These are phyloP conservation scores for Dipsacomyces acuminosporus DNA, from an alignment of 371 early-diverging fungal genomes.

Conservation along the genomic window DNA sequence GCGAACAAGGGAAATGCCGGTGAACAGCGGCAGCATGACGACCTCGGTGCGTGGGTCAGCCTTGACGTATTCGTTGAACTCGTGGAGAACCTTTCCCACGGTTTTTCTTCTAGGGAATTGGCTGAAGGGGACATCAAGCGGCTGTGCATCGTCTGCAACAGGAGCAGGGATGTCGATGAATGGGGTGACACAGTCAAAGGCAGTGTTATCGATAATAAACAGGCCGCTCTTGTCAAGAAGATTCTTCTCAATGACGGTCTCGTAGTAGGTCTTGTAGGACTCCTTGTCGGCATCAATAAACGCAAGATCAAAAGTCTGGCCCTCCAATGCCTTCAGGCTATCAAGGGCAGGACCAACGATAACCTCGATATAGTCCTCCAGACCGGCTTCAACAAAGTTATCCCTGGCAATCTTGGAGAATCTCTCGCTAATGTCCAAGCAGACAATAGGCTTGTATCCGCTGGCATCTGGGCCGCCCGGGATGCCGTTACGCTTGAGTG, in stretches of 20 bases:
- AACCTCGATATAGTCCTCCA: slow-evolving; percentile 2
- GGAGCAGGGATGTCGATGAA: not conserved
- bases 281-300: slow-evolving; percentile 28
- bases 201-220: slow-evolving; percentile 13
- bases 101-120: slow-evolving; percentile 36
- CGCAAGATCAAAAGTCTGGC: slow-evolving; percentile 15
- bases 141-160: slow-evolving; percentile 1
- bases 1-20: slow-evolving; percentile 61
- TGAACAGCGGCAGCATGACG: slow-evolving; percentile 60
- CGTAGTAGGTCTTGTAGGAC: slow-evolving; percentile 13
- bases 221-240: slow-evolving; percentile 15
- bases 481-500: slow-evolving; percentile 1
- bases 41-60: slow-evolving; percentile 59
- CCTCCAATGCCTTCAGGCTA: not conserved
- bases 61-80: slow-evolving; percentile 62
- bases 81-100: slow-evolving; percentile 47
- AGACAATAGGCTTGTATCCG: not conserved
- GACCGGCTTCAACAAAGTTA: not conserved
- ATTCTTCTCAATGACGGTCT: slow-evolving; percentile 3
- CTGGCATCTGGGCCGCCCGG: not conserved
- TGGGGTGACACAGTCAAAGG: slow-evolving; percentile 1
- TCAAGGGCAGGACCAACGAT: slow-evolving; percentile 2
- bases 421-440: not conserved
- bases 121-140: slow-evolving; percentile 8
- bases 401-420: slow-evolving; percentile 1